Percentiles rank a stretch among this genome's conserved stretches.
Conservation (phyloP, 768 basidiomycete genomes). For the Tulasnella sp. region DNA sequence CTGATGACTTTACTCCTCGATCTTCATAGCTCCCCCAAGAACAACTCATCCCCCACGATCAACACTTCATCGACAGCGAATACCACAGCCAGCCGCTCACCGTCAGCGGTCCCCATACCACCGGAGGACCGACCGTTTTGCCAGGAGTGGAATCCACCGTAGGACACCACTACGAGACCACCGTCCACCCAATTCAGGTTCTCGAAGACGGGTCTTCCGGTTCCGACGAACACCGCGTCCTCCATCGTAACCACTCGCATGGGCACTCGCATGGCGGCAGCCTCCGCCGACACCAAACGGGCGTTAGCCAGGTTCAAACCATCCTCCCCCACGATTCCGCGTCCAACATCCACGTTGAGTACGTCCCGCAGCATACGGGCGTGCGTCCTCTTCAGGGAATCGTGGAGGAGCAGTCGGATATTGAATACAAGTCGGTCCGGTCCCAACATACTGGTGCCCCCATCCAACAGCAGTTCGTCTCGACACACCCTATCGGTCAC, state of each 20-base stretch:
- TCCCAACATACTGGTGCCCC: neutral
- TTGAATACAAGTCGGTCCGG: constrained; percentile 8
- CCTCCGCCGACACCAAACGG: constrained; percentile 18
- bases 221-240: neutral
- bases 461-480: neutral
- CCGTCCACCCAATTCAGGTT: neutral
- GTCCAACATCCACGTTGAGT: constrained; percentile 25
- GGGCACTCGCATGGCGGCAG: constrained; percentile 2
- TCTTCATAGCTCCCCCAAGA: neutral
- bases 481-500: constrained; percentile 8
- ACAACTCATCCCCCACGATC: constrained; percentile 3
- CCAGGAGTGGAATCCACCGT: neutral
- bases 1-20: neutral
- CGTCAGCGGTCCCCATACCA: constrained; percentile 9
- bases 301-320: constrained; percentile 17
- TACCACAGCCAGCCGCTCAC: constrained; percentile 6
- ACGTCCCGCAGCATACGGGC: neutral
- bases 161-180: neutral
- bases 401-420: constrained; percentile 27
- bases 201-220: neutral
- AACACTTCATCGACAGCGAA: constrained; percentile 17
- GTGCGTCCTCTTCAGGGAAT: constrained; percentile 20
- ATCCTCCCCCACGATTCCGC: constrained; percentile 25
- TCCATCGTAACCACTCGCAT: neutral
- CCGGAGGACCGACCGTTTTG: constrained; percentile 6